phyloP scores from a whole-genome alignment of 306 rosid species.

The Begonia peltatifolia region DNA sequence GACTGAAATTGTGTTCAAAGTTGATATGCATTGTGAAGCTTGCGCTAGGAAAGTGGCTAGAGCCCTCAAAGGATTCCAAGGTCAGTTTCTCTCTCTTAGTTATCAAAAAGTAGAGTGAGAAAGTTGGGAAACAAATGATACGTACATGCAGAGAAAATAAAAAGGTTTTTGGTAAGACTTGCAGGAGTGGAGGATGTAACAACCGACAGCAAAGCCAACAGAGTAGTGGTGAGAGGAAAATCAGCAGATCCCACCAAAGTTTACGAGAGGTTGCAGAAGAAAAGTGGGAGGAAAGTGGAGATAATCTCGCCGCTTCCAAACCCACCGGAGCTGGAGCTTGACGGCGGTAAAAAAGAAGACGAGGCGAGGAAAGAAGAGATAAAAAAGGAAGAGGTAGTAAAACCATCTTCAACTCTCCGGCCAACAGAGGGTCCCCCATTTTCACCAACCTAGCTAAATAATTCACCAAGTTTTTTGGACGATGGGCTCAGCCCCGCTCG shows the following conservation, averaged over 20 bases:
- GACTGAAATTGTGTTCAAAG: conserved; percentile 1
- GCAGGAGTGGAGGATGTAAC: conserved; percentile 76
- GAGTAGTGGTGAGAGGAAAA: conserved; percentile 78
- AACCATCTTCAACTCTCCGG: neutral
- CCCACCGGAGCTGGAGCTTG: too few species aligned
- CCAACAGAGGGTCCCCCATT: neutral
- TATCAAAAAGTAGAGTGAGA: too few species aligned
- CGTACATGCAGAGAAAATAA: too few species aligned
- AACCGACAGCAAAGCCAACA: conserved; percentile 59
- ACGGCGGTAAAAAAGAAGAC: too few species aligned
- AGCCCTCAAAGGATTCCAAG: neutral
- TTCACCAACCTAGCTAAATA: too few species aligned
- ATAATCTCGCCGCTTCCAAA: conserved; percentile 48
- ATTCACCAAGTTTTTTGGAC: too few species aligned
- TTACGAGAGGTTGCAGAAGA: conserved; percentile 70
- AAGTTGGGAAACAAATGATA: too few species aligned
- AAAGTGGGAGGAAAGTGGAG: conserved; percentile 82
- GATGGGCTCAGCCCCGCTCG: too few species aligned
- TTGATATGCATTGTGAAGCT: neutral
- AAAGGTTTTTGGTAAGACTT: too few species aligned
- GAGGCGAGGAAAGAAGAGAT: too few species aligned
- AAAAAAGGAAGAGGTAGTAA: too few species aligned
- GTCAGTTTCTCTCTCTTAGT: neutral
- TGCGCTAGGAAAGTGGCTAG: neutral
- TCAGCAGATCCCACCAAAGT: conserved; percentile 85